Conservation (phyloP, 331 rosid genomes). For the Ulmus americana region DNA sequence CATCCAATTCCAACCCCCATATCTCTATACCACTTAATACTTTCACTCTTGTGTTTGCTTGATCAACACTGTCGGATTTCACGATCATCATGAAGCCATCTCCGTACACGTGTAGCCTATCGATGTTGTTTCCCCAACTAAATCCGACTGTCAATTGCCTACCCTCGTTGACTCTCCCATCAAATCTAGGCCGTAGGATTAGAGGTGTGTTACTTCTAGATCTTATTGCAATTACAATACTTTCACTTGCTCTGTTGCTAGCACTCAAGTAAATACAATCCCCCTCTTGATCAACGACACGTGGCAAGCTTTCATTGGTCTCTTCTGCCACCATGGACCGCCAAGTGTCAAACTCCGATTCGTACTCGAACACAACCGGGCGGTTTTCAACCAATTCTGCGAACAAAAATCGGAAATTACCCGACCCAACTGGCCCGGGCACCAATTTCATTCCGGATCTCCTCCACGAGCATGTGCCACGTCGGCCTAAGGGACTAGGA, state of each 20-base stretch:
- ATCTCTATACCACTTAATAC: constrained; percentile 42
- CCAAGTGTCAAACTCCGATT: constrained; percentile 38
- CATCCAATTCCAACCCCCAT: constrained; percentile 40
- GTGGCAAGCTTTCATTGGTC: constrained; percentile 10
- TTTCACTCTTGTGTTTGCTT: constrained; percentile 4
- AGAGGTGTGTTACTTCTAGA: background rate
- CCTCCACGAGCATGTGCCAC: constrained; percentile 62
- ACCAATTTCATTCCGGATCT: constrained; percentile 59
- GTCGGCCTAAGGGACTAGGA: constrained; percentile 56
- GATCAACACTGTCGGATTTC: constrained; percentile 28
- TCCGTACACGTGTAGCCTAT: constrained; percentile 51
- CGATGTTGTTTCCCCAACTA: constrained; percentile 45
- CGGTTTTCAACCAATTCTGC: constrained; percentile 44
- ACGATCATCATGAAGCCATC: constrained; percentile 61
- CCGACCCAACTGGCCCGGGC: constrained; percentile 29
- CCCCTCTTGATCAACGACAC: constrained; percentile 10
- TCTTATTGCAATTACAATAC: constrained; percentile 30
- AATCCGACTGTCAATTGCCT: constrained; percentile 31
- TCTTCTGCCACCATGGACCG: constrained; percentile 30
- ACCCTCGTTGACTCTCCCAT: background rate
- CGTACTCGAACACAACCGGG: constrained; percentile 39
- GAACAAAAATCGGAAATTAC: constrained; percentile 41
- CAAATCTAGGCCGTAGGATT: constrained; percentile 43
- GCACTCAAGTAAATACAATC: constrained; percentile 28
- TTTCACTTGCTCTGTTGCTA: constrained; percentile 36